A percentile compares a stretch with the other conserved stretches of the same genome.
Evolutionary conservation across 345 rosid genomes (phyloP).

Genomic region (Acer negundo): DNA sequence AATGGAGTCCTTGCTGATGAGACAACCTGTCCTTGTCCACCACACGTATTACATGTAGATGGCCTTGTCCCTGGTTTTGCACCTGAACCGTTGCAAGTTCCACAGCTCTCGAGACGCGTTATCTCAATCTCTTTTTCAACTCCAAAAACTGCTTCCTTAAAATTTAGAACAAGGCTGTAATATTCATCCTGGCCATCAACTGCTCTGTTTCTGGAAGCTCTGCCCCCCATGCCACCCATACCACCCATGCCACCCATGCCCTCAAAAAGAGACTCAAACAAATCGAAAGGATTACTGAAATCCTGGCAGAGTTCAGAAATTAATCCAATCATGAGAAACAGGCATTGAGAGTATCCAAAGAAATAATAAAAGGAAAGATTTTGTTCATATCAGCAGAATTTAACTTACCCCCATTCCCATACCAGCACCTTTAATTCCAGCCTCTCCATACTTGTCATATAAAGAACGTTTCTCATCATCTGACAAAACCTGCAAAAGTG

Average conservation of each 20-base stretch:
- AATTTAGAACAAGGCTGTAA: slow-evolving; percentile 70
- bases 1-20: slow-evolving; percentile 90
- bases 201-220: slow-evolving; percentile 78
- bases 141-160: slow-evolving; percentile 96
- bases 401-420: slow-evolving; percentile 96
- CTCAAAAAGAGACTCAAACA: slow-evolving; percentile 87
- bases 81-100: slow-evolving; percentile 88
- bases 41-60: slow-evolving; percentile 79
- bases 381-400: not conserved
- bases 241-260: slow-evolving; percentile 92
- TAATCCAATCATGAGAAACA: slow-evolving; percentile 17
- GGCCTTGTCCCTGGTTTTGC: slow-evolving; percentile 87
- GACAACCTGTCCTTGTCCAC: slow-evolving; percentile 97
- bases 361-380: not conserved
- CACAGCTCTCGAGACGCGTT: slow-evolving; percentile 82
- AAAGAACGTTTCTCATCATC: slow-evolving; percentile 95
- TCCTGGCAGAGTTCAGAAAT: slow-evolving; percentile 49
- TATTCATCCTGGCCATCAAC: slow-evolving; percentile 93
- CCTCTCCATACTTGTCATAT: slow-evolving; percentile 96
- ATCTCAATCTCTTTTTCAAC: slow-evolving; percentile 93
- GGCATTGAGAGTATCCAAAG: not conserved
- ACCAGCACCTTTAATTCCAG: slow-evolving; percentile 94
- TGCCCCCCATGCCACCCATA: slow-evolving; percentile 69
- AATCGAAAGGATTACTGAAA: slow-evolving; percentile 95
- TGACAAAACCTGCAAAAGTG: slow-evolving; percentile 71